Evolutionary conservation across 1,139 yeast genomes (phyloP).

Genomic region (Pichia sp.): DNA sequence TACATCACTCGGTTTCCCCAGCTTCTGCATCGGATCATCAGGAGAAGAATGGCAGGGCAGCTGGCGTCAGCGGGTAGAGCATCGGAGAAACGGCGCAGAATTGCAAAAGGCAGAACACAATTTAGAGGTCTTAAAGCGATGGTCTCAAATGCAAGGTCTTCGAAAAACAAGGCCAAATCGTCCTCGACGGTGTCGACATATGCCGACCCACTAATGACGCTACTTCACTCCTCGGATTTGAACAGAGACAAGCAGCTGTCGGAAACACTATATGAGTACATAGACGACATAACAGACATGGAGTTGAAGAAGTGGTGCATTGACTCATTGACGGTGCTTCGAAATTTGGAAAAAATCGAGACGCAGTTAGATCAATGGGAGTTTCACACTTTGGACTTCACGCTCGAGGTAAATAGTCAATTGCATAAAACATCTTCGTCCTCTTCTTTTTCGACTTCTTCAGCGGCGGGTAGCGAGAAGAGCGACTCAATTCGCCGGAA

Average conservation of each 20-base stretch:
- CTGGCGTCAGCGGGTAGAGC: background rate
- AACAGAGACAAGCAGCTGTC: constrained; percentile 44
- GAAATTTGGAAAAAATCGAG: constrained; percentile 48
- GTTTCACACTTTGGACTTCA: constrained; percentile 50
- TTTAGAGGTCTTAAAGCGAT: background rate
- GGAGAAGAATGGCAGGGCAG: no score
- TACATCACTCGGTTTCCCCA: background rate
- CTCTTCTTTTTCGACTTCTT: no score
- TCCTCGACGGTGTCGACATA: constrained; percentile 26
- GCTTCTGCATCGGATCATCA: background rate
- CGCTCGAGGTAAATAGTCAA: constrained; percentile 6
- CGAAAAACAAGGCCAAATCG: constrained; percentile 11
- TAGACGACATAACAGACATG: constrained; percentile 45
- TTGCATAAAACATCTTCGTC: constrained; percentile 13
- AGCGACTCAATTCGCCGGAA: constrained; percentile 39
- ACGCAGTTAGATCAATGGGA: constrained; percentile 52
- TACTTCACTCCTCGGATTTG: constrained; percentile 48
- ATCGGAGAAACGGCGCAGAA: background rate
- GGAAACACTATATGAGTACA: constrained; percentile 38
- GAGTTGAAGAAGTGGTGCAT: constrained; percentile 50
- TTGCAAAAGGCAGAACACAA: background rate
- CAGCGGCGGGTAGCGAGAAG: constrained; percentile 27
- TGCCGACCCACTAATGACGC: constrained; percentile 45
- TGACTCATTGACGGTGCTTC: constrained; percentile 43
- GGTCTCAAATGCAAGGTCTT: background rate